Conservation (phyloP, 768 basidiomycete species). For the Tephrocybe rancida region DNA sequence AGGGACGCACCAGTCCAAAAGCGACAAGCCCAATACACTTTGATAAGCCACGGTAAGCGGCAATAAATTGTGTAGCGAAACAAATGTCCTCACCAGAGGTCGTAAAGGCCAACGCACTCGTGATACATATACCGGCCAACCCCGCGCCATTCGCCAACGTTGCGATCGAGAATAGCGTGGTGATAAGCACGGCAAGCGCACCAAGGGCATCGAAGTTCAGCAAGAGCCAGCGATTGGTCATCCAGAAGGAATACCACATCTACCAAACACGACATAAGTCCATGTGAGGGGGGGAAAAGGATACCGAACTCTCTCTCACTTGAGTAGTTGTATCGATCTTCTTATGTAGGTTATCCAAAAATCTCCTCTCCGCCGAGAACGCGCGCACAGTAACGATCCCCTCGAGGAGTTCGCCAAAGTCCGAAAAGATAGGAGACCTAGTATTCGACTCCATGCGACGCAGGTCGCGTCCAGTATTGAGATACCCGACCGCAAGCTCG, state of each 20-base stretch:
- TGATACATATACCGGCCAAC: slow-evolving; percentile 73
- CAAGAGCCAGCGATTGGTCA: slow-evolving; percentile 86
- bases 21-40: slow-evolving; percentile 56
- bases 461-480: slow-evolving; percentile 81
- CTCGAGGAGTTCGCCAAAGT: slow-evolving; percentile 80
- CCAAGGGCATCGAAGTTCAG: slow-evolving; percentile 83
- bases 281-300: neutral
- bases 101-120: slow-evolving; percentile 62
- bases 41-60: neutral
- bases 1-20: slow-evolving; percentile 42
- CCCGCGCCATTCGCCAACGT: slow-evolving; percentile 57
- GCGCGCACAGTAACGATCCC: slow-evolving; percentile 94
- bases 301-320: slow-evolving; percentile 42
- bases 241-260: slow-evolving; percentile 92
- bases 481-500: slow-evolving; percentile 67
- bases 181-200: slow-evolving; percentile 70
- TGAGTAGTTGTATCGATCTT: slow-evolving; percentile 82
- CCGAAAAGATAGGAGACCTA: slow-evolving; percentile 82
- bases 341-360: slow-evolving; percentile 71
- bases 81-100: slow-evolving; percentile 32
- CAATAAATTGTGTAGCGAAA: neutral
- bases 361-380: slow-evolving; percentile 79
- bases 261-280: slow-evolving; percentile 19
- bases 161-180: slow-evolving; percentile 75
- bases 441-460: slow-evolving; percentile 91